Conservation (phyloP, 176 grass and related monocot species). For the Carex myosuroides region DNA sequence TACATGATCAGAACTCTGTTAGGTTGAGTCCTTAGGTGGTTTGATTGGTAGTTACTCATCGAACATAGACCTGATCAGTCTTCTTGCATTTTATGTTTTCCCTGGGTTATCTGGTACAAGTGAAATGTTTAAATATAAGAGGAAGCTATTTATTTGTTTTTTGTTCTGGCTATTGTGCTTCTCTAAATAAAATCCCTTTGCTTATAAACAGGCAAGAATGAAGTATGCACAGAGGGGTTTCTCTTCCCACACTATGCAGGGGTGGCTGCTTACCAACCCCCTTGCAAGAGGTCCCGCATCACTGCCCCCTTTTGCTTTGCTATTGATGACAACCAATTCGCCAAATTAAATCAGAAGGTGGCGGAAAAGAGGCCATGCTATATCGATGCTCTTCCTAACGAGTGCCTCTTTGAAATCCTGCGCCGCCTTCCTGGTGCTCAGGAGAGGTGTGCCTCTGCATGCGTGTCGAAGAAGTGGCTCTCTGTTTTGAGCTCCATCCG, state of each 20-base stretch:
- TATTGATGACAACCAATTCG: constrained; percentile 5
- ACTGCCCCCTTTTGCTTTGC: constrained; percentile 48
- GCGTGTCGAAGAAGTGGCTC: constrained; percentile 83
- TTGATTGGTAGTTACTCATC: constrained; percentile 1
- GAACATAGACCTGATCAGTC: neutral
- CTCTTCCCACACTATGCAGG: constrained; percentile 13
- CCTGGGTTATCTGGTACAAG: neutral
- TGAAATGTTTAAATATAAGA: neutral
- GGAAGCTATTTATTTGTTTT: neutral
- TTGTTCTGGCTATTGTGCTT: neutral
- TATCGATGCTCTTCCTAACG: constrained; percentile 73
- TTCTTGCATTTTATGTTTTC: neutral
- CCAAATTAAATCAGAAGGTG: constrained; percentile 36
- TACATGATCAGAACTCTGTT: neutral
- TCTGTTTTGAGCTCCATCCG: constrained; percentile 56
- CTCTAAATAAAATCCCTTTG: neutral
- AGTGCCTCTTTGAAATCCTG: constrained; percentile 91
- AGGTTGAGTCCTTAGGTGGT: neutral
- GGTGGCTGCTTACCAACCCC: constrained; percentile 5
- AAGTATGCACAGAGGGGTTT: constrained; percentile 24
- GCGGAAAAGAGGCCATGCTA: constrained; percentile 25
- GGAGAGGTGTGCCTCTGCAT: constrained; percentile 60
- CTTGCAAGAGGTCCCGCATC: constrained; percentile 63
- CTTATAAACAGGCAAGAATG: constrained; percentile 21
- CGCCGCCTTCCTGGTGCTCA: constrained; percentile 46